Evolutionary conservation across 2,329 filamentous ascomycete species (phyloP).

Genomic region (Didymella arachidicola): DNA sequence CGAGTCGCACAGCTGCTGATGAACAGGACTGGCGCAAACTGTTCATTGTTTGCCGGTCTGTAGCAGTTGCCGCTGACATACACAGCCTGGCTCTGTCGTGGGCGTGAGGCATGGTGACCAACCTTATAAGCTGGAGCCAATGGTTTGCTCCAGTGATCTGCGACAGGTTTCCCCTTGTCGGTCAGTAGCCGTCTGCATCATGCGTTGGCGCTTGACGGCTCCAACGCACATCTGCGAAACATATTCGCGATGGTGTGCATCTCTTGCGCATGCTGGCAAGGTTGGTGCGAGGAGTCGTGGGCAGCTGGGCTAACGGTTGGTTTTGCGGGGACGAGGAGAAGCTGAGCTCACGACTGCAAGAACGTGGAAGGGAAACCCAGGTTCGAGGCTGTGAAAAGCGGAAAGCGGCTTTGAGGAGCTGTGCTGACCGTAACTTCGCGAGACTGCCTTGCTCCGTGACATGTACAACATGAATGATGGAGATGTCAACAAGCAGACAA

Average conservation of each 20-base stretch:
- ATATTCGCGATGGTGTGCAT: conserved; percentile 1
- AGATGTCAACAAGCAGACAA: neutral
- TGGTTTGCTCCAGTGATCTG: conserved; percentile 35
- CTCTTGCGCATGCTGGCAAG: conserved; percentile 8
- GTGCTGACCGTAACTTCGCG: conserved; percentile 34
- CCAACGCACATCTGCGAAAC: conserved; percentile 36
- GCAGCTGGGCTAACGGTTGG: neutral
- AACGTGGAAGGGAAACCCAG: conserved; percentile 4
- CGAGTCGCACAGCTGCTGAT: conserved; percentile 28
- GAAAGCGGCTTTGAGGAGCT: conserved; percentile 13
- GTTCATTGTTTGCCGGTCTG: conserved; percentile 44
- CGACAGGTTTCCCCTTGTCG: conserved; percentile 24
- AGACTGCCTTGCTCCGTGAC: conserved; percentile 39
- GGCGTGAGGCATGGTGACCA: conserved; percentile 24
- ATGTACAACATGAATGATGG: conserved; percentile 2
- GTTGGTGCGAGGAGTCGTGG: neutral
- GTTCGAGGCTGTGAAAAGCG: conserved; percentile 9
- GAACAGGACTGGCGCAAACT: conserved; percentile 13
- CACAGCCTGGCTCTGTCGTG: conserved; percentile 29
- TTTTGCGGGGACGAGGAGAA: conserved; percentile 7
- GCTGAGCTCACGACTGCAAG: neutral
- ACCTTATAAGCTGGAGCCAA: conserved; percentile 40
- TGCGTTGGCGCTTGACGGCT: conserved; percentile 23
- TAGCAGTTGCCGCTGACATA: conserved; percentile 24
- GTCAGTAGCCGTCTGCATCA: conserved; percentile 22